Evolutionary conservation across 2,329 filamentous ascomycete genomes (phyloP).

Genomic region (Arthrobotrys megalospora): DNA sequence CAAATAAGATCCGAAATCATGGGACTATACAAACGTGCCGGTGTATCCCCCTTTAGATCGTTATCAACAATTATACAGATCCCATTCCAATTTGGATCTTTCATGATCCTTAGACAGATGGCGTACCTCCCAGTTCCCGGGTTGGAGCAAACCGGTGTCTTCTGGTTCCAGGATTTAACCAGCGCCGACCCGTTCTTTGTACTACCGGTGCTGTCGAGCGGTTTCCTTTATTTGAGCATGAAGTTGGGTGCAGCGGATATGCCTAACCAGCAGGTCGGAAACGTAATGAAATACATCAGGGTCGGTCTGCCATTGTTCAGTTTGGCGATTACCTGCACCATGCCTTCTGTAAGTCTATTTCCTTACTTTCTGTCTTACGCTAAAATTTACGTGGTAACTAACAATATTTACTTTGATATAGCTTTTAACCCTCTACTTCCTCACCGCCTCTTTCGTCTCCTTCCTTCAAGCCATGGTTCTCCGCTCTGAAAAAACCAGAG

Average conservation of each 20-base stretch:
- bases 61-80: constrained; percentile 75
- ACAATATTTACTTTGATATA: constrained; percentile 5
- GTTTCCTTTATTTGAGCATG: constrained; percentile 68
- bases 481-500: constrained; percentile 67
- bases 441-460: constrained; percentile 66
- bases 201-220: constrained; percentile 76
- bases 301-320: constrained; percentile 32
- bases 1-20: constrained; percentile 70
- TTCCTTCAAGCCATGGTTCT: constrained; percentile 70
- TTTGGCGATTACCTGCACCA: constrained; percentile 47
- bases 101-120: constrained; percentile 83
- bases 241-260: constrained; percentile 23
- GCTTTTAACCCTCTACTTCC: constrained; percentile 63
- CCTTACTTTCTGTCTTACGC: constrained; percentile 69
- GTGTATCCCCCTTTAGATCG: constrained; percentile 71
- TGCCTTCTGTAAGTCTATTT: constrained; percentile 67
- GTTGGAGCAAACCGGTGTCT: constrained; percentile 77
- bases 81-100: constrained; percentile 84
- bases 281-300: constrained; percentile 34
- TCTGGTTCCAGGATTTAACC: constrained; percentile 86
- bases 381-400: background rate
- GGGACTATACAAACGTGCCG: constrained; percentile 72
- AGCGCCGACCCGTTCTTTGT: constrained; percentile 82
- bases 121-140: constrained; percentile 83
- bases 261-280: background rate